Evolutionary conservation across 2,329 filamentous ascomycete genomes (phyloP).

Genomic region (Huntiella omanensis): DNA sequence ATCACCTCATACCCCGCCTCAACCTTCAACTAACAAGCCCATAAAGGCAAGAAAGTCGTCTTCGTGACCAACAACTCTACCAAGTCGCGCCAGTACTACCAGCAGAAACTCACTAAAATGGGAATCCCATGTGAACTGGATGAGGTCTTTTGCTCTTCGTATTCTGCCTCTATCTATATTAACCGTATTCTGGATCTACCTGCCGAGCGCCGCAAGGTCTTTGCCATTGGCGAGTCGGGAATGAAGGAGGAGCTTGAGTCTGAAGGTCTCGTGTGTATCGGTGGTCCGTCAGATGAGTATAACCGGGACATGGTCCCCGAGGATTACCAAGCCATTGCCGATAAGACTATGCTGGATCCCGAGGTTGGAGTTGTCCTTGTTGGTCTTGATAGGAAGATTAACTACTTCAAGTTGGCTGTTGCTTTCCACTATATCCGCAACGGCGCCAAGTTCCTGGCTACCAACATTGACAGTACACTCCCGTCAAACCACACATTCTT

Average conservation of each 20-base stretch:
- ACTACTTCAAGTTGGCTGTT: conserved; percentile 77
- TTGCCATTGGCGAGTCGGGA: conserved; percentile 75
- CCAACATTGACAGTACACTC: conserved; percentile 80
- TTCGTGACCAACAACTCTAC: conserved; percentile 99
- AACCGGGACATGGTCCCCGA: conserved; percentile 61
- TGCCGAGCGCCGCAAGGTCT: conserved; percentile 74
- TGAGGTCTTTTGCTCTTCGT: conserved; percentile 90
- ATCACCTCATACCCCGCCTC: conserved; percentile 6
- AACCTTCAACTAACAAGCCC: neutral
- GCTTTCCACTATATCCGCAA: conserved; percentile 71
- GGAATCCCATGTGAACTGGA: conserved; percentile 65
- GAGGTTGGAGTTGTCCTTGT: conserved; percentile 79
- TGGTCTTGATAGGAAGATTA: conserved; percentile 85
- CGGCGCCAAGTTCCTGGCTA: conserved; percentile 76
- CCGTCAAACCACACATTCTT: conserved; percentile 70
- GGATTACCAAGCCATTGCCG: conserved; percentile 64
- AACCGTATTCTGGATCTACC: conserved; percentile 72
- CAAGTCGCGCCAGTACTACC: conserved; percentile 82
- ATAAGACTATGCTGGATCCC: conserved; percentile 58
- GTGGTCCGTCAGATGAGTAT: conserved; percentile 65
- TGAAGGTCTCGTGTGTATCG: conserved; percentile 63
- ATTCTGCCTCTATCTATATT: conserved; percentile 92
- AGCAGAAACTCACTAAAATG: conserved; percentile 69
- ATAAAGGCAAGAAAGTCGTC: conserved; percentile 73
- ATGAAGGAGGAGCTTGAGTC: conserved; percentile 74